Conservation (phyloP, 805 yeast genomes). For the Starmerella roubikii region DNA sequence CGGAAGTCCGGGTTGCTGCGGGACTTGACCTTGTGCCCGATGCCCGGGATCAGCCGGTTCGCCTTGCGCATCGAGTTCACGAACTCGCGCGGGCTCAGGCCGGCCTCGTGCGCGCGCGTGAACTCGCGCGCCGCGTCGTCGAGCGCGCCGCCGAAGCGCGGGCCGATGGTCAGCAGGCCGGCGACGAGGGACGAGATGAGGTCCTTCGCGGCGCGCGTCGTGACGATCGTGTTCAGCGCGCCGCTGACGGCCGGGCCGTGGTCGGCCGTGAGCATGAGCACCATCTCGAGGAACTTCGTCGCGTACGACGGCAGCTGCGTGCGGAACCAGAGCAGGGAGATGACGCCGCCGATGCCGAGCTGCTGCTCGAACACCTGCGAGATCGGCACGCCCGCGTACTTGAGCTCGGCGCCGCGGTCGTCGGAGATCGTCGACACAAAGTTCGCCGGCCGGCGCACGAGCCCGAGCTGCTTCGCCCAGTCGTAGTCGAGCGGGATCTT, state of each 20-base stretch:
- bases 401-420: constrained; percentile 35
- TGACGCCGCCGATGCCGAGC: constrained; percentile 36
- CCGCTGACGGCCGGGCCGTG: constrained; percentile 38
- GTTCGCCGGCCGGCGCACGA: constrained; percentile 36
- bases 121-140: constrained; percentile 37
- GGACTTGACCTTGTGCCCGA: constrained; percentile 36
- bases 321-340: constrained; percentile 36
- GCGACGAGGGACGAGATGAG: constrained; percentile 34
- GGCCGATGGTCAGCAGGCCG: constrained; percentile 34
- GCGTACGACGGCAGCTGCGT: constrained; percentile 33
- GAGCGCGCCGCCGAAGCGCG: constrained; percentile 36
- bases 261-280: constrained; percentile 37
- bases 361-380: constrained; percentile 36
- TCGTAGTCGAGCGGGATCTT: constrained; percentile 36
- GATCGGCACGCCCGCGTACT: constrained; percentile 36
- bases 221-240: constrained; percentile 36
- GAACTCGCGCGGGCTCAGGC: constrained; percentile 34
- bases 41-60: constrained; percentile 36
- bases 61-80: constrained; percentile 36
- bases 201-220: constrained; percentile 37
- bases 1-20: constrained; percentile 38
- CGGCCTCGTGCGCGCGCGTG: constrained; percentile 33
- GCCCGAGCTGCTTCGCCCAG: constrained; percentile 37
- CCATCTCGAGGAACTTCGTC: constrained; percentile 35
- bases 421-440: constrained; percentile 36